Base-by-base conservation (phyloP, 176 grass and related monocot genomes). In the Alloteropsis semialata region DNA sequence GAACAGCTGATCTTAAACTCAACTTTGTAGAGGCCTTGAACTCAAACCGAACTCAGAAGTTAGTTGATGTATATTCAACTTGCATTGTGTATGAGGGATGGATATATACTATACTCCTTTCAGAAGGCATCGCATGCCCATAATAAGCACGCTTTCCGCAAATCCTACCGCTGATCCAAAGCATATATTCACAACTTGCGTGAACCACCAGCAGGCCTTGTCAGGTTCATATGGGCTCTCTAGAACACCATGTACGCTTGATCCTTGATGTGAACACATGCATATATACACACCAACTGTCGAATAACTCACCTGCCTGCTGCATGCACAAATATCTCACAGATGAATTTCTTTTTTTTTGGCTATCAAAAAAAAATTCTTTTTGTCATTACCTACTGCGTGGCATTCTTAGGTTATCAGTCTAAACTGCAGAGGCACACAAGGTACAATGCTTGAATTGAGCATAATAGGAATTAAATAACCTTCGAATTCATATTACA, bases 381-480 rank as follows among this genome's bases (percentile, higher is more conserved):
- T n/a, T n/a, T n/a, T n/a, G n/a, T n/a, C n/a, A 33, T 32, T 62
- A 18, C 34, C 58, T 56, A n/a, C 56, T 48, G 14, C n/a, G 22
- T 13, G 17, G 16, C 24, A 30, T 15, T 30, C 4, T 58, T 32
- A 84, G 58, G 72, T 67, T 58, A 86, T 21, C 18, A 72, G 7
- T 37, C 34, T 3, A 37, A 64, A 34, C 21, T 53, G 19, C 30
- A 16, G 21, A 13, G 59, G n/a, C 7, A 28, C 69, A 75, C 50
- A 6, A 36, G 3, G 11, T 22, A 43, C 16, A 43, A 77, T 34
- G 4, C 58, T 45, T 25, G 57, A 75, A 57, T 66, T 12, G n/a
- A 82, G 39, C 53, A 61, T 87, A 87, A 87, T n/a, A n/a, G n/a
- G n/a, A n/a, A n/a, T n/a, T n/a, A 51, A 17, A 76, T 3, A 36